Base-by-base conservation (phyloP, 495 filamentous ascomycete species). In the Neurospora intermedia region DNA sequence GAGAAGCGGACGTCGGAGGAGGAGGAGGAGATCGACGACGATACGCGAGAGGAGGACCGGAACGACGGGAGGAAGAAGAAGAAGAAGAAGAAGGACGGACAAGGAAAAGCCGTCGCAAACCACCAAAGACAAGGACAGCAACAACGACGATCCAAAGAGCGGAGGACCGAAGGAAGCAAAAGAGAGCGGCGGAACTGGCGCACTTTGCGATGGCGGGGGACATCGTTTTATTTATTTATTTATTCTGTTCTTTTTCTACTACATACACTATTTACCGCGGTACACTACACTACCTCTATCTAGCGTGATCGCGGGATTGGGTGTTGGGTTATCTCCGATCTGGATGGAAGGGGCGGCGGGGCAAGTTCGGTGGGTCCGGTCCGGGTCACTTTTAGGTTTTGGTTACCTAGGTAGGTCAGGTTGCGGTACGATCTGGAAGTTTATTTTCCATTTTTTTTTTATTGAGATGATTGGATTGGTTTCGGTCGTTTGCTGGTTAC, bases 111-210 rank as follows among this genome's bases (percentile, higher is more conserved):
- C 72, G 72, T 41, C 80, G 79, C 16, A 84, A 70, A 13, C 80
- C 78, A 16, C 75, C 79, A 8, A 81, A 10, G 31, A 82, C 66
- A 5, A 84, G 59, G 1, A 84, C 72, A 2, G 77, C 13, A 4
- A 85, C 10, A n/a, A 78, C 83, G 54, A 83, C 75, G 39, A 79
- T 71, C 84, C 83, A 85, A 43, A 85, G 81, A 70, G 82, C 78
- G 18, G 77, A 70, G 45, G 75, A 79, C 72, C 84, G 80, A 23
- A 79, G 59, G 62, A 81, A 72, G 74, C 83, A 85, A 73, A 84
- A 74, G 71, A 83, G 73, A 3, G 80, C 81, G 43, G 80, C 81
- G 43, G 43, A 46, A 75, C 77, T 83, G 42, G 76, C 75, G 69
- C 80, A 81, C 78, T 81, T 81, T 69, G 78, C 74, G 23, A 76